Evolutionary conservation across 208 protist species (phyloP).

Genomic region (Acanthamoeba culbertsoni): DNA sequence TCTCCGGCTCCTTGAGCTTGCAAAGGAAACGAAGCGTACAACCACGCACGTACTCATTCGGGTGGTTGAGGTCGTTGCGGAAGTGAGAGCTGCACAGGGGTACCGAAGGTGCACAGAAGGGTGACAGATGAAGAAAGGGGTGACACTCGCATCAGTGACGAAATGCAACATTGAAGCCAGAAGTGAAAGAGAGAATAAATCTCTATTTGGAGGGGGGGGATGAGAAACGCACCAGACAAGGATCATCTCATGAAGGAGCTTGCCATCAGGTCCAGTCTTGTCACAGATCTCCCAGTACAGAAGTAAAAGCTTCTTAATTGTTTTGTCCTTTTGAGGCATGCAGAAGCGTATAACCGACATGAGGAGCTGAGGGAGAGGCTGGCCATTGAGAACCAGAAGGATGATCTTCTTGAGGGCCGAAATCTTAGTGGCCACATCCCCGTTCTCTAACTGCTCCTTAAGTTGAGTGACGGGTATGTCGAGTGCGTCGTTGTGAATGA

Average conservation of each 20-base stretch:
- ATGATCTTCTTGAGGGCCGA: slow-evolving; percentile 92
- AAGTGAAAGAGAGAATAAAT: not conserved
- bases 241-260: slow-evolving; percentile 96
- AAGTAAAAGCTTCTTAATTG: slow-evolving; percentile 96
- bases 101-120: not conserved
- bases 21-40: slow-evolving; percentile 97
- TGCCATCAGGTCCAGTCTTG: slow-evolving; percentile 94
- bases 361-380: slow-evolving; percentile 94
- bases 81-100: slow-evolving; percentile 86
- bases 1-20: slow-evolving; percentile 94
- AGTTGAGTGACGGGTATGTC: slow-evolving; percentile 69
- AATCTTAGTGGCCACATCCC: slow-evolving; percentile 85
- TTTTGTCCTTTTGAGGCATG: slow-evolving; percentile 87
- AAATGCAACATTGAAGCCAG: not conserved
- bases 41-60: slow-evolving; percentile 97
- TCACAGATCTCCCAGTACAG: slow-evolving; percentile 98
- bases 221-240: slow-evolving; percentile 90
- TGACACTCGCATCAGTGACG: too few relatives aligned
- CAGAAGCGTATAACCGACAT: slow-evolving; percentile 97
- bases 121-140: not conserved
- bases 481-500: slow-evolving; percentile 41
- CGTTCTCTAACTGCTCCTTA: slow-evolving; percentile 90
- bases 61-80: slow-evolving; percentile 95
- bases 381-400: slow-evolving; percentile 93
- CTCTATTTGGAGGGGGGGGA: not conserved